Evolutionary conservation across 1,139 yeast species (phyloP).

Genomic region (Zhuliangozyma blackwelliae): DNA sequence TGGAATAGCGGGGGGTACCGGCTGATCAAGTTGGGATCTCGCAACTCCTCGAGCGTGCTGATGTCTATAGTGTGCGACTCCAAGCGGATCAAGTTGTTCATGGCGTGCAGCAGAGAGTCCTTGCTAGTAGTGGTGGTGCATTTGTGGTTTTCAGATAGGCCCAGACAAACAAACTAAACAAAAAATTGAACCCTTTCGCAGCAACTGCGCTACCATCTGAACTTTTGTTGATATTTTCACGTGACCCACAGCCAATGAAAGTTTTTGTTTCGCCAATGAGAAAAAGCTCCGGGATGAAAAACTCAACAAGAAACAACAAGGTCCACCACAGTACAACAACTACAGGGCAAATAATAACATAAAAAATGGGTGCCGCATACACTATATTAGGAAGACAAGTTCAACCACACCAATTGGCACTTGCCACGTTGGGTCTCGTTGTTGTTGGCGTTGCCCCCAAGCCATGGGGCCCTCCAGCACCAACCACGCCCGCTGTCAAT

Average conservation of each 20-base stretch:
- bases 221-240: too few species aligned
- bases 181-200: too few species aligned
- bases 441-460: conserved; percentile 58
- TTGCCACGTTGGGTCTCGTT: conserved; percentile 66
- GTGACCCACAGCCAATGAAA: neutral
- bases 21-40: conserved; percentile 12
- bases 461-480: conserved; percentile 63
- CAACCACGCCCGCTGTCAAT: conserved; percentile 62
- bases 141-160: too few species aligned
- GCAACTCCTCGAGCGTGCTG: conserved; percentile 10
- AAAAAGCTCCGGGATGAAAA: neutral
- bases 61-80: conserved; percentile 10
- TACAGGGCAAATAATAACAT: neutral
- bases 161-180: too few species aligned
- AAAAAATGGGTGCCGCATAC: conserved; percentile 74
- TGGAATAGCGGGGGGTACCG: conserved; percentile 13
- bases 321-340: neutral
- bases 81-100: conserved; percentile 6
- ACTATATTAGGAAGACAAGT: conserved; percentile 70
- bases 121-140: too few species aligned
- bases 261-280: neutral
- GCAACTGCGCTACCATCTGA: too few species aligned
- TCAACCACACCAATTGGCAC: conserved; percentile 68
- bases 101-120: neutral
- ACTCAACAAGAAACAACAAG: neutral